A percentile compares a stretch with the other conserved stretches of the same genome.
These are phyloP conservation scores for Fusarium sublunatum DNA, from an alignment of 2,329 filamentous ascomycete genomes.

Conservation along the genomic window DNA sequence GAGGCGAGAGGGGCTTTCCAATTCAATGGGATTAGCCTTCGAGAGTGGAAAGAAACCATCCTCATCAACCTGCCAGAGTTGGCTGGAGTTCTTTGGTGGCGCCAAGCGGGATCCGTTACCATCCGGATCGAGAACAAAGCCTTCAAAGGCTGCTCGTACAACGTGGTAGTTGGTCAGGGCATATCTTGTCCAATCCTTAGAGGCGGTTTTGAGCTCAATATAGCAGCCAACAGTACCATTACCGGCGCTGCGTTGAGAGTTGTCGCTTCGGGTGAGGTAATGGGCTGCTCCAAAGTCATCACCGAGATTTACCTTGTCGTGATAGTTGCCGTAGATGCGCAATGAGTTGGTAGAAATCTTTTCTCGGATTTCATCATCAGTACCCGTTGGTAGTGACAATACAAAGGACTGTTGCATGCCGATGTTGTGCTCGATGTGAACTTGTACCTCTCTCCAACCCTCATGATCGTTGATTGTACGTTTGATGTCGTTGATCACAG, in stretches of 20 bases:
- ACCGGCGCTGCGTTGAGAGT: background rate
- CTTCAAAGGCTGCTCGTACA: background rate
- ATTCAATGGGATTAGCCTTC: background rate
- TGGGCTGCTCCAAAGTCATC: background rate
- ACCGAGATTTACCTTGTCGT: background rate
- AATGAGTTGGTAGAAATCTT: no score
- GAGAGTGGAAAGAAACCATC: background rate
- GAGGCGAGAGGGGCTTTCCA: background rate
- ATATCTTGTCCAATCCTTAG: background rate
- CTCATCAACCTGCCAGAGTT: background rate
- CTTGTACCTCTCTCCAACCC: background rate
- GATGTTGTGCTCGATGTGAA: slow-evolving; percentile 12
- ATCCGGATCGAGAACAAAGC: no score
- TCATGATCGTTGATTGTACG: background rate
- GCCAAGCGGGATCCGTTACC: no score
- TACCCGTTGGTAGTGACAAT: background rate
- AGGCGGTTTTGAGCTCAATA: background rate
- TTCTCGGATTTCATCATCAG: background rate
- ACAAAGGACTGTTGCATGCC: background rate
- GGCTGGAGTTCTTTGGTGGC: background rate
- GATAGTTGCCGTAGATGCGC: background rate
- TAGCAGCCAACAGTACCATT: background rate
- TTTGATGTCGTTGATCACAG: background rate
- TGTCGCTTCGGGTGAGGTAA: background rate
- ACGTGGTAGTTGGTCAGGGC: background rate